phyloP scores from a whole-genome alignment of 2,329 filamentous ascomycete species.

The Fusarium sp. region DNA sequence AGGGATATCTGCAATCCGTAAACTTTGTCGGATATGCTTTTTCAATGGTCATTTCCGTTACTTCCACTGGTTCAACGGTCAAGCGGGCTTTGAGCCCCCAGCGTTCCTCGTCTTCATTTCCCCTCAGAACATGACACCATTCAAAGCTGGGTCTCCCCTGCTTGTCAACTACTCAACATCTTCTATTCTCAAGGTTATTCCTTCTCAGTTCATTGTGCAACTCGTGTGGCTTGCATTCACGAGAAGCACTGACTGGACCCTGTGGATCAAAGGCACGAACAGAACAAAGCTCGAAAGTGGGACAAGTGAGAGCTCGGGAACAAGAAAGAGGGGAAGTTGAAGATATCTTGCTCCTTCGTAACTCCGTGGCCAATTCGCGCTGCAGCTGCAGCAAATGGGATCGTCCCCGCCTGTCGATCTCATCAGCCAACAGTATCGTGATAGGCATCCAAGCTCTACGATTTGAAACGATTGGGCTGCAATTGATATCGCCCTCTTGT shows the following conservation, averaged over 20 bases:
- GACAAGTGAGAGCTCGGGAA: conserved; percentile 1
- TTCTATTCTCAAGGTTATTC: background rate
- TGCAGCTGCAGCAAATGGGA: conserved; percentile 11
- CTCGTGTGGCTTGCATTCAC: conserved; percentile 1
- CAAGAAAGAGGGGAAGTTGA: conserved; percentile 5
- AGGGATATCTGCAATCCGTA: background rate
- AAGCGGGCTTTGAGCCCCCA: background rate
- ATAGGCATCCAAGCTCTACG: conserved; percentile 7
- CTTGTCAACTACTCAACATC: conserved; percentile 25
- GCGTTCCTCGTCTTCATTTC: conserved; percentile 1
- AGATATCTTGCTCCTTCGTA: conserved; percentile 7
- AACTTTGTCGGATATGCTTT: background rate
- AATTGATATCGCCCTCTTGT: background rate
- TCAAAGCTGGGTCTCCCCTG: conserved; percentile 40
- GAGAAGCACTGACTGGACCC: conserved; percentile 35
- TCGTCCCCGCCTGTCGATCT: conserved; percentile 35
- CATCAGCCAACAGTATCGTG: conserved; percentile 9
- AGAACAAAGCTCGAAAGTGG: background rate
- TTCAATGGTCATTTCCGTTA: background rate
- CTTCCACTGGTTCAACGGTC: background rate
- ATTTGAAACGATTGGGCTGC: conserved; percentile 18
- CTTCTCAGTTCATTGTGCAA: conserved; percentile 7
- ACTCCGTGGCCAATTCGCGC: conserved; percentile 23
- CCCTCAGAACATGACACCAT: background rate
- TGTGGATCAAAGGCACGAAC: conserved; percentile 14